Evolutionary conservation across 2,329 filamentous ascomycete genomes (phyloP).

Genomic region (Monosporascus sp.): DNA sequence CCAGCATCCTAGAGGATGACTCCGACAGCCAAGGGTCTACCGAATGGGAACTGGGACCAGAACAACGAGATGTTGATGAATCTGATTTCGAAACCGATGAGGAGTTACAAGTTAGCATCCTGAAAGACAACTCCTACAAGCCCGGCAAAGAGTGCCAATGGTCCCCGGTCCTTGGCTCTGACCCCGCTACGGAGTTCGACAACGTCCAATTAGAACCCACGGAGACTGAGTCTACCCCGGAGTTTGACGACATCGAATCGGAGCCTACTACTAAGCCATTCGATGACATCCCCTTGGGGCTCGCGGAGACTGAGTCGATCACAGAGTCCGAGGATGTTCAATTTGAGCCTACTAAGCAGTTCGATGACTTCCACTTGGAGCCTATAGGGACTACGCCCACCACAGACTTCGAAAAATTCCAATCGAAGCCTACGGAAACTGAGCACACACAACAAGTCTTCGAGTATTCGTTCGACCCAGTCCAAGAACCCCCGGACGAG

Average conservation of each 20-base stretch:
- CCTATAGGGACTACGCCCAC: conserved; percentile 3
- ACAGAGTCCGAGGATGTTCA: too few relatives aligned
- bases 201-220: not conserved
- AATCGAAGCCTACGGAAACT: conserved; percentile 3
- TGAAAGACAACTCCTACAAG: conserved; percentile 5
- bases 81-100: conserved; percentile 13
- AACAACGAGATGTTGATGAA: too few relatives aligned
- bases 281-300: too few relatives aligned
- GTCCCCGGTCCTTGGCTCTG: conserved; percentile 3
- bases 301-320: too few relatives aligned
- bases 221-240: not conserved
- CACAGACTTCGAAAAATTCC: not conserved
- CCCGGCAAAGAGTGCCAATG: not conserved
- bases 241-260: not conserved
- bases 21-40: too few relatives aligned
- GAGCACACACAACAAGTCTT: conserved; percentile 3
- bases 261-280: not conserved
- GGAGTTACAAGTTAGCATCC: conserved; percentile 24
- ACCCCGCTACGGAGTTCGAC: not conserved
- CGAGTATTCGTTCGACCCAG: conserved; percentile 1
- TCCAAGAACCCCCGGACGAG: conserved; percentile 10
- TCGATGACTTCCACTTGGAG: too few relatives aligned
- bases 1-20: not conserved
- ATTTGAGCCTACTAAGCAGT: too few relatives aligned
- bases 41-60: too few relatives aligned